phyloP scores from a whole-genome alignment of 192 early-diverging fungal genomes.

The Phlyctochytrium planicorne region DNA sequence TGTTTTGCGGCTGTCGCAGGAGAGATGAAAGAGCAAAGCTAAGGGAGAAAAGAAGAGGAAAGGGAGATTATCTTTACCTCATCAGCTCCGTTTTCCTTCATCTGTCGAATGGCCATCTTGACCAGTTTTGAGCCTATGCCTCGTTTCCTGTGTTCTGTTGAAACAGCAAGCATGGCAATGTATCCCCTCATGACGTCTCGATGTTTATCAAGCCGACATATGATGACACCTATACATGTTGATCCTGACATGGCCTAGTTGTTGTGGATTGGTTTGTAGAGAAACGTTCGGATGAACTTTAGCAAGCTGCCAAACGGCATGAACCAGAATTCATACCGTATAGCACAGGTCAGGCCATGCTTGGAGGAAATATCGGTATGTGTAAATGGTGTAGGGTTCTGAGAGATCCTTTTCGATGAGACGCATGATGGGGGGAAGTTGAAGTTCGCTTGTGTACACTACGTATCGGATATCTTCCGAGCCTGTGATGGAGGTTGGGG shows the following conservation, averaged over 20 bases:
- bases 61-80: constrained; percentile 4
- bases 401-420: constrained; percentile 94
- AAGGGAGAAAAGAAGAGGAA: neutral
- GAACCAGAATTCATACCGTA: constrained; percentile 48
- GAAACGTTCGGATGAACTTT: neutral
- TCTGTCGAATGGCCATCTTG: constrained; percentile 64
- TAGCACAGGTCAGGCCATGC: constrained; percentile 90
- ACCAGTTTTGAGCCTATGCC: constrained; percentile 81
- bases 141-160: constrained; percentile 71
- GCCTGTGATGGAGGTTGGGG: no score
- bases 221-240: constrained; percentile 77
- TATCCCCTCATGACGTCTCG: constrained; percentile 75
- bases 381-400: constrained; percentile 96
- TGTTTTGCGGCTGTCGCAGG: no score
- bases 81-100: constrained; percentile 53
- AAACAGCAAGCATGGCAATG: constrained; percentile 96
- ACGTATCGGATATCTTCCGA: constrained; percentile 30
- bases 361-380: constrained; percentile 94
- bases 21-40: neutral
- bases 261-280: neutral
- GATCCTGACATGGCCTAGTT: constrained; percentile 55
- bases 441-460: constrained; percentile 68
- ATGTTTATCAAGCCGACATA: constrained; percentile 85
- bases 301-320: neutral
- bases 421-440: constrained; percentile 71